Conservation (phyloP, 139 green algal species). For the Chlamydomonas asymmetrica region DNA sequence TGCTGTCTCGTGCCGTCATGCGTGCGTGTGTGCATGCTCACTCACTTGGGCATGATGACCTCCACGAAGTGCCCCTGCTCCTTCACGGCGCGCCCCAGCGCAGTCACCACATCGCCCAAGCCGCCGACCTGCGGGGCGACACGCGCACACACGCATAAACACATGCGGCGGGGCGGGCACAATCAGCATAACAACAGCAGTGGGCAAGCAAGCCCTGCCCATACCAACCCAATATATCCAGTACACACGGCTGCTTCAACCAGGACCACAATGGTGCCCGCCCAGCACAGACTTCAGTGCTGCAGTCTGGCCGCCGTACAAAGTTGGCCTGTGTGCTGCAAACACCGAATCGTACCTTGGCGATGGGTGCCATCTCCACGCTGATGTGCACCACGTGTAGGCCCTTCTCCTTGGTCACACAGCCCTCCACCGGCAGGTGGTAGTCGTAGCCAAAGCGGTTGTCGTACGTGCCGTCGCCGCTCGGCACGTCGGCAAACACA, state of each 20-base stretch:
- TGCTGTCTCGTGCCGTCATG: neutral
- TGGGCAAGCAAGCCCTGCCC: neutral
- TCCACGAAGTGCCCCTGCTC: conserved; percentile 86
- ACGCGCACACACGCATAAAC: no score
- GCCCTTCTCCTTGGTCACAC: conserved; percentile 32
- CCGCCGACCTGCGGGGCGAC: conserved; percentile 66
- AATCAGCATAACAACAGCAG: neutral
- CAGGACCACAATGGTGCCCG: no score
- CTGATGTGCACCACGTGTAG: conserved; percentile 92
- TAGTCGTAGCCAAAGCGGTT: conserved; percentile 93
- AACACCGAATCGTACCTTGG: conserved; percentile 91
- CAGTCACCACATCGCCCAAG: conserved; percentile 93
- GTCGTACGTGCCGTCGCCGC: conserved; percentile 83
- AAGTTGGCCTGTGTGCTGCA: no score
- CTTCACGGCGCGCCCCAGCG: conserved; percentile 83
- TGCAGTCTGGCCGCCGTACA: no score
- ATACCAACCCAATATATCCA: no score
- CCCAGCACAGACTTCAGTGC: no score
- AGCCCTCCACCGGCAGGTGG: conserved; percentile 83
- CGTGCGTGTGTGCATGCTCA: no score
- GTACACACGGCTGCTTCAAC: no score
- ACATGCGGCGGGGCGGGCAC: no score
- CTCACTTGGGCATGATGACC: conserved; percentile 73
- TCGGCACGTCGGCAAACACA: conserved; percentile 82
- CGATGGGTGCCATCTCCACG: conserved; percentile 98